Evolutionary conservation across 176 grass and related monocot species (phyloP).

Genomic region (Avena sativa): DNA sequence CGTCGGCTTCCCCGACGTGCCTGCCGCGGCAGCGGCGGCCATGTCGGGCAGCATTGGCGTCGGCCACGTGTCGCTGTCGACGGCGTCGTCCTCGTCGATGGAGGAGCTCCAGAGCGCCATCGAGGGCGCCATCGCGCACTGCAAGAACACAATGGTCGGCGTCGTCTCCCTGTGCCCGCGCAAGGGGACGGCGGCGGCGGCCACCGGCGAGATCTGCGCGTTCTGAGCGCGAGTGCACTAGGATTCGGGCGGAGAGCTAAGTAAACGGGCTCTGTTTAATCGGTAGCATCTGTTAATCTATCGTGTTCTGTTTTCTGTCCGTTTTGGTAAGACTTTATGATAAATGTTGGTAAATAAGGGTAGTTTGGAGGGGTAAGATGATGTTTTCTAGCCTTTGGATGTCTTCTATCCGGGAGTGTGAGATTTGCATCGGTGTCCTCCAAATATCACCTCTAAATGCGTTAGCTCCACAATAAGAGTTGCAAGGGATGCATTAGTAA

Average conservation of each 20-base stretch:
- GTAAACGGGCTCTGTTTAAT: conserved; percentile 49
- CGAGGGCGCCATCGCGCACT: conserved; percentile 95
- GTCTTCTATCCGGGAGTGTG: background rate
- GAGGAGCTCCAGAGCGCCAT: conserved; percentile 94
- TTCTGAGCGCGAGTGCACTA: conserved; percentile 48
- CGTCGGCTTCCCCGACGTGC: conserved; percentile 67
- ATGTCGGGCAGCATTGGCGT: conserved; percentile 34
- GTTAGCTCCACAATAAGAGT: background rate
- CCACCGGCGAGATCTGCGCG: conserved; percentile 45
- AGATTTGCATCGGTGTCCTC: conserved; percentile 54
- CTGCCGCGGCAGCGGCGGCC: conserved; percentile 33
- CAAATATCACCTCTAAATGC: background rate
- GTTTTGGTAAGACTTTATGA: conserved; percentile 42
- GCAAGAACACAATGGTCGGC: conserved; percentile 81
- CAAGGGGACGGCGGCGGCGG: background rate
- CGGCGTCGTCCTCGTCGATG: conserved; percentile 72
- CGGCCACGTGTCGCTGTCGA: conserved; percentile 56
- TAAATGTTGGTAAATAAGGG: conserved; percentile 61
- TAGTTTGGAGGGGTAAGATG: conserved; percentile 52
- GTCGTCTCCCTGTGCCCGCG: conserved; percentile 31
- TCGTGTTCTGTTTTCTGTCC: conserved; percentile 24
- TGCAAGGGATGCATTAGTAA: background rate
- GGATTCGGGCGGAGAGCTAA: conserved; percentile 45
- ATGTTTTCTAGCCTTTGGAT: conserved; percentile 32
- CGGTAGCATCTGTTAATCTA: conserved; percentile 52